phyloP scores from a whole-genome alignment of 495 filamentous ascomycete species.

The Podospora sp. region DNA sequence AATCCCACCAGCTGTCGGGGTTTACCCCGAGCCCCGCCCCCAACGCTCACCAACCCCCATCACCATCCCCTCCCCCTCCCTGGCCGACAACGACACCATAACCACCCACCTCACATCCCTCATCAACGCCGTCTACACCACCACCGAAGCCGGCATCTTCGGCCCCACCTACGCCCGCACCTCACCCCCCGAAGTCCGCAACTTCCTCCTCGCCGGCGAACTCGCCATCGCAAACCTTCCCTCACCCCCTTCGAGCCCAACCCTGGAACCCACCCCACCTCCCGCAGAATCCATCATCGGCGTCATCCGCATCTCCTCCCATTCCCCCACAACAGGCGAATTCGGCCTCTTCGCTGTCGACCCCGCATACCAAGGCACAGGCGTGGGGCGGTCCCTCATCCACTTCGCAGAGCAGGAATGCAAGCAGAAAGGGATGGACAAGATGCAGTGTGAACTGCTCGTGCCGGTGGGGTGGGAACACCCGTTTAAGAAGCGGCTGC shows the following conservation, averaged over 20 bases:
- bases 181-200: neutral
- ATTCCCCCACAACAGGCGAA: neutral
- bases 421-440: neutral
- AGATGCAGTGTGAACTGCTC: slow-evolving; percentile 21
- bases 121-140: slow-evolving; percentile 18
- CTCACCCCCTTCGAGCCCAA: neutral
- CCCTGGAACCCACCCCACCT: neutral
- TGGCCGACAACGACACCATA: neutral
- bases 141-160: slow-evolving; percentile 15
- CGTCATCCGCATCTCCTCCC: slow-evolving; percentile 4
- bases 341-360: slow-evolving; percentile 20
- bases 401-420: slow-evolving; percentile 10
- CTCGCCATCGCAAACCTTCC: neutral
- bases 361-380: slow-evolving; percentile 10
- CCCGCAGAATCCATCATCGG: neutral
- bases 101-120: neutral
- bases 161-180: slow-evolving; percentile 13
- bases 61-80: neutral
- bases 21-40: no score
- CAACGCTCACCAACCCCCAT: neutral
- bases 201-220: neutral
- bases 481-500: slow-evolving; percentile 16
- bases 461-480: slow-evolving; percentile 13
- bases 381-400: slow-evolving; percentile 5
- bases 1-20: no score